A percentile compares a stretch with the other conserved stretches of the same genome.
Conservation (phyloP, 2,329 filamentous ascomycete genomes). For the Penicillium sp. region DNA sequence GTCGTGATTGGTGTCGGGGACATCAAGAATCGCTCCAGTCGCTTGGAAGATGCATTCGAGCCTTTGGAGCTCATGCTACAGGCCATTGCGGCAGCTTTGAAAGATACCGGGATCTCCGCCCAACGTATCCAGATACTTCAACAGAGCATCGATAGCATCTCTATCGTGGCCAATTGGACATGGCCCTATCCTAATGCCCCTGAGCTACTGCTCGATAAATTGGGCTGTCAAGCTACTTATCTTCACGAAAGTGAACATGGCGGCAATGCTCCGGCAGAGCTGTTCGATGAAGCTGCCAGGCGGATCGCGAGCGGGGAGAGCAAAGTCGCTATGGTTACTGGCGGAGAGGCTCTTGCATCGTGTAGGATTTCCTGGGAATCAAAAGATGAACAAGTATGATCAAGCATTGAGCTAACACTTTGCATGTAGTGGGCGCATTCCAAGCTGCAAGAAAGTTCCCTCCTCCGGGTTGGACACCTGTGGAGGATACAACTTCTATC, state of each 20-base stretch:
- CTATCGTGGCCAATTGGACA: conserved; percentile 62
- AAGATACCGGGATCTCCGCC: conserved; percentile 49
- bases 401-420: not conserved
- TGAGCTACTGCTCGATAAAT: conserved; percentile 52
- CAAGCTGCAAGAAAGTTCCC: conserved; percentile 56
- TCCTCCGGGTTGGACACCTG: conserved; percentile 62
- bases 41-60: conserved; percentile 58
- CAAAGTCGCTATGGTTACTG: conserved; percentile 61
- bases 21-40: conserved; percentile 59
- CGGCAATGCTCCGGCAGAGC: conserved; percentile 62
- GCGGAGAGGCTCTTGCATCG: conserved; percentile 66
- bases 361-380: conserved; percentile 32
- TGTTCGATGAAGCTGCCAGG: conserved; percentile 65
- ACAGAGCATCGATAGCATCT: conserved; percentile 58
- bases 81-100: conserved; percentile 56
- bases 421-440: conserved; percentile 52
- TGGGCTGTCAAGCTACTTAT: conserved; percentile 53
- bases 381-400: not conserved
- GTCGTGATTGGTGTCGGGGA: conserved; percentile 66
- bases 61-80: conserved; percentile 61
- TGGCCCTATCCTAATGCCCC: conserved; percentile 52
- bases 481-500: conserved; percentile 1
- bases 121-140: conserved; percentile 39
- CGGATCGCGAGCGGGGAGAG: conserved; percentile 57
- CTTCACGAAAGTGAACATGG: conserved; percentile 60